phyloP scores from a whole-genome alignment of 106 monocot genomes.

The Apostasia shenzhenica region DNA sequence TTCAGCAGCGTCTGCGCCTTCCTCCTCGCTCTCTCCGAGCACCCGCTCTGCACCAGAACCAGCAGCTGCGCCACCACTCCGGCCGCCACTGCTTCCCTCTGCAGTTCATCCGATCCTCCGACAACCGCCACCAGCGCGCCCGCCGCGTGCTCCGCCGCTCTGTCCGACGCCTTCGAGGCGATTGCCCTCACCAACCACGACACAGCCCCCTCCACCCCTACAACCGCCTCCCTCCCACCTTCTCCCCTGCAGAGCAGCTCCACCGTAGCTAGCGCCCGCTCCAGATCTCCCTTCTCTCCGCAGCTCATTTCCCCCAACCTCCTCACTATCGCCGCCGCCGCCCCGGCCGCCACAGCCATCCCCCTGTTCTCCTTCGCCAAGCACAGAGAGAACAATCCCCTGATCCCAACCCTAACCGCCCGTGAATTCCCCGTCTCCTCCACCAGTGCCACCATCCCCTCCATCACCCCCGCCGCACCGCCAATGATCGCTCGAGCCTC shows the following conservation, averaged over 20 bases:
- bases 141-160: slow-evolving; percentile 67
- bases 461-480: slow-evolving; percentile 29
- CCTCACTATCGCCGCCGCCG: slow-evolving; percentile 44
- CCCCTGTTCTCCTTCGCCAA: slow-evolving; percentile 67
- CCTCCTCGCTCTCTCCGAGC: slow-evolving; percentile 76
- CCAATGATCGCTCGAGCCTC: slow-evolving; percentile 30
- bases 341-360: slow-evolving; percentile 46
- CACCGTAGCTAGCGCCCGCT: slow-evolving; percentile 63
- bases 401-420: slow-evolving; percentile 44
- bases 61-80: slow-evolving; percentile 73
- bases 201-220: slow-evolving; percentile 20
- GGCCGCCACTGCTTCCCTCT: slow-evolving; percentile 62
- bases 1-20: slow-evolving; percentile 94
- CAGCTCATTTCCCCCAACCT: slow-evolving; percentile 27
- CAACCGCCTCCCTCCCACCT: slow-evolving; percentile 49
- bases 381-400: slow-evolving; percentile 69
- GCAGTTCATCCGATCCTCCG: slow-evolving; percentile 29
- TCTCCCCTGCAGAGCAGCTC: slow-evolving; percentile 74
- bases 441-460: slow-evolving; percentile 48
- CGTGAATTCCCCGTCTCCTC: slow-evolving; percentile 22
- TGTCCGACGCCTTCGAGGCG: slow-evolving; percentile 33
- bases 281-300: slow-evolving; percentile 36
- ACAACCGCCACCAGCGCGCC: slow-evolving; percentile 42
- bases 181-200: slow-evolving; percentile 30
- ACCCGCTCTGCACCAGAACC: slow-evolving; percentile 92